These are phyloP conservation scores for Suaeda aralocaspica DNA, from an alignment of 148 eudicot species.

Conservation along the genomic window DNA sequence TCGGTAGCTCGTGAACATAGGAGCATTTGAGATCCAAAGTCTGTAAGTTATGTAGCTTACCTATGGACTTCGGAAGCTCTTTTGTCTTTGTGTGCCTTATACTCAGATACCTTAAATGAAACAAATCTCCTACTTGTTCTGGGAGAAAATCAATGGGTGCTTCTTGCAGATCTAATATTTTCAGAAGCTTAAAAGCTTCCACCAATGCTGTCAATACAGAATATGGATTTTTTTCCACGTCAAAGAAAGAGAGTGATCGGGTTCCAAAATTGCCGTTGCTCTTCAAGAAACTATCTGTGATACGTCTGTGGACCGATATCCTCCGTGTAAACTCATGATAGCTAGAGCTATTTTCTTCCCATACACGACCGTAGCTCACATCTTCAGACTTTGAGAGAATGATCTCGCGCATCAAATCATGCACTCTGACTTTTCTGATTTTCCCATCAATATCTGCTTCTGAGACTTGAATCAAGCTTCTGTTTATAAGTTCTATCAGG, in stretches of 20 bases:
- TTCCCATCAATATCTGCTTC: slow-evolving; percentile 2
- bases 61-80: slow-evolving; percentile 14
- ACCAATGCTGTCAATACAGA: not conserved
- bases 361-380: not conserved
- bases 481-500: slow-evolving; percentile 4
- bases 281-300: not conserved
- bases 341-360: not conserved
- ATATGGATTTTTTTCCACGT: not conserved
- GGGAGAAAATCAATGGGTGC: slow-evolving; percentile 18
- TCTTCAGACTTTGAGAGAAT: slow-evolving; percentile 16
- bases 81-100: slow-evolving; percentile 16
- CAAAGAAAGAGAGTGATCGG: slow-evolving; percentile 4
- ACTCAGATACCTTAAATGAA: slow-evolving; percentile 21
- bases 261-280: not conserved
- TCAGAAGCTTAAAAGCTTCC: slow-evolving; percentile 14
- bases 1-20: slow-evolving; percentile 12
- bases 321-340: not conserved
- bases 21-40: slow-evolving; percentile 27
- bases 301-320: slow-evolving; percentile 6
- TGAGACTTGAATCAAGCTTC: slow-evolving; percentile 17
- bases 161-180: slow-evolving; percentile 24
- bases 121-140: slow-evolving; percentile 11
- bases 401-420: slow-evolving; percentile 20
- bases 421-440: not conserved
- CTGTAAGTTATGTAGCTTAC: slow-evolving; percentile 15